Percentiles rank a stretch among this genome's conserved stretches.
phyloP scores from a whole-genome alignment of 1,284 basidiomycete species.

The Porodaedalea pini region DNA sequence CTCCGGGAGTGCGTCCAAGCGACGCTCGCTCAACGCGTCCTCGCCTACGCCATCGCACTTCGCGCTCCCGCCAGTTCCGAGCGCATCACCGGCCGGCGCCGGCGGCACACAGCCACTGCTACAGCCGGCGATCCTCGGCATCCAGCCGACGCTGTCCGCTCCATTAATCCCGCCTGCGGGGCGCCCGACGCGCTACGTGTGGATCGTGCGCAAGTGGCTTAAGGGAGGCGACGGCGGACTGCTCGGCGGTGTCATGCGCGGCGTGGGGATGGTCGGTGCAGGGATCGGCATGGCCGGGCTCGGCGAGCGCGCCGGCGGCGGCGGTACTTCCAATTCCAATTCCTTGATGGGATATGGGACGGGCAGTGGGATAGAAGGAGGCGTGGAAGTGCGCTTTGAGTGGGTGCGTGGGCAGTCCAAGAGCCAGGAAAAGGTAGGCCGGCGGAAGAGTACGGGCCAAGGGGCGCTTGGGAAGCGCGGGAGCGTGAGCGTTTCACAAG shows the following conservation, averaged over 20 bases:
- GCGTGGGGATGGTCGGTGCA: constrained; percentile 26
- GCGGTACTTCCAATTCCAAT: constrained; percentile 16
- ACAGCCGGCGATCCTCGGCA: constrained; percentile 60
- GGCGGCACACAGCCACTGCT: constrained; percentile 30
- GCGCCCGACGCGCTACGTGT: constrained; percentile 69
- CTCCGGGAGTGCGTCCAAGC: not conserved
- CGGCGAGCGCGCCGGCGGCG: constrained; percentile 26
- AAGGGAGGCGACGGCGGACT: constrained; percentile 48
- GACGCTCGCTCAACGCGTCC: constrained; percentile 8
- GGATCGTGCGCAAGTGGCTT: constrained; percentile 79
- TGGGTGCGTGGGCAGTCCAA: constrained; percentile 57
- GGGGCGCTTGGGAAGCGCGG: constrained; percentile 1
- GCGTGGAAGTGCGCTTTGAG: constrained; percentile 69
- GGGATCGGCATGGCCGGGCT: constrained; percentile 13
- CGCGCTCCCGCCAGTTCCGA: constrained; percentile 17
- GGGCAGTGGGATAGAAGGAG: constrained; percentile 26
- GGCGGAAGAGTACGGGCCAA: constrained; percentile 20
- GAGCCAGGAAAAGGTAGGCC: constrained; percentile 24
- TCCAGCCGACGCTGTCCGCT: constrained; percentile 52
- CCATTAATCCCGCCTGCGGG: constrained; percentile 38
- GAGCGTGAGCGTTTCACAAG: constrained; percentile 2
- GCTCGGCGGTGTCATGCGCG: constrained; percentile 41
- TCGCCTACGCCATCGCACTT: constrained; percentile 11
- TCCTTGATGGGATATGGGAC: constrained; percentile 17
- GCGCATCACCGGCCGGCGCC: constrained; percentile 15